Conservation (phyloP, 352 stramenopile genomes). For the Globisporangium radiosum region DNA sequence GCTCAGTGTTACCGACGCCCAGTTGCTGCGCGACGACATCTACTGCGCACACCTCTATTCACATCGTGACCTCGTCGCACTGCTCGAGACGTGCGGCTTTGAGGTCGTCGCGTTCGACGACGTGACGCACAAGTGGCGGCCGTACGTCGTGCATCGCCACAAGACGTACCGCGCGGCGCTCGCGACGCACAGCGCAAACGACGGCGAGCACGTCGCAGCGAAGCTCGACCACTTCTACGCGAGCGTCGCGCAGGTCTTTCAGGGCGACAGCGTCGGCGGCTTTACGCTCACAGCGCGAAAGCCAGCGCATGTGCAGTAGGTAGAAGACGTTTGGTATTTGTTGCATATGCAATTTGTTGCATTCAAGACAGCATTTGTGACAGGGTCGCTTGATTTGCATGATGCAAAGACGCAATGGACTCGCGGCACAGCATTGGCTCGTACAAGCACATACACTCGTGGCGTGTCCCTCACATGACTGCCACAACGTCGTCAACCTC, state of each 20-base stretch:
- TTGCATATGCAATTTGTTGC: not conserved
- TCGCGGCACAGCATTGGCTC: no score
- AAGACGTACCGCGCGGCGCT: constrained; percentile 36
- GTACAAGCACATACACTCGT: no score
- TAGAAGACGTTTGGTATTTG: no score
- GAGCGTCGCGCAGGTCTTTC: constrained; percentile 49
- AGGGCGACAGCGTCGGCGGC: constrained; percentile 51
- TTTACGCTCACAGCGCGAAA: constrained; percentile 44
- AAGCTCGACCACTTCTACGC: constrained; percentile 74
- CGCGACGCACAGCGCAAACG: constrained; percentile 35
- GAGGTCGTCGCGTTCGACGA: constrained; percentile 46
- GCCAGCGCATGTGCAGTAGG: not conserved
- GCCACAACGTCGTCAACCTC: not conserved
- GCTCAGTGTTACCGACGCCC: constrained; percentile 39
- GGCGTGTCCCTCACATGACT: no score
- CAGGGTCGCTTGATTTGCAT: not conserved
- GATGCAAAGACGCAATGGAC: no score
- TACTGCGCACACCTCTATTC: constrained; percentile 50
- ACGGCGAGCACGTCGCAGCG: constrained; percentile 46
- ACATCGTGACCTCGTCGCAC: constrained; percentile 26
- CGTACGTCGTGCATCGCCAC: constrained; percentile 43
- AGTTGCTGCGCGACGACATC: constrained; percentile 48
- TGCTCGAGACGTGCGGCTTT: constrained; percentile 50
- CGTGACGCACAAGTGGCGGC: constrained; percentile 56
- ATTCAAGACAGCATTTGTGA: not conserved